Base-by-base conservation (phyloP, 2,329 filamentous ascomycete genomes). In the Verticillium dahliae region DNA sequence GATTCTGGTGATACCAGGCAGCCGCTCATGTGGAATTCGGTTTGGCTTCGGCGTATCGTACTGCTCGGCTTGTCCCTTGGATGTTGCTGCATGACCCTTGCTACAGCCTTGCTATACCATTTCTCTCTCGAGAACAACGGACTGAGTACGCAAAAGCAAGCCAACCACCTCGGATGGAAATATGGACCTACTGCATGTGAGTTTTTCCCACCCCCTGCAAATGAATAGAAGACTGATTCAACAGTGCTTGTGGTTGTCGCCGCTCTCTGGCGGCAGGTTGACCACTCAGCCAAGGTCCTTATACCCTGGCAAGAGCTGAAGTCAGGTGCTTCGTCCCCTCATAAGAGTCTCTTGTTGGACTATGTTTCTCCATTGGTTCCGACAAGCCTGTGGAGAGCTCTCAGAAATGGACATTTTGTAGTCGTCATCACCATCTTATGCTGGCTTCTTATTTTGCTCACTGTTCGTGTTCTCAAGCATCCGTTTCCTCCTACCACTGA, bases 231-330 rank as follows among this genome's bases (percentile, higher is more conserved):
- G 6, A 27, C 50, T 52, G 13, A 56, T 55, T 7, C 3, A 13
- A 22, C 18, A 60, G 61, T 74, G 14, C 66, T 74, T 39, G 64
- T 71, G 4, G 35, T 72, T 10, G 60, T 71, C 13, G 63, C 68
- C 7, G 66, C 69, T 22, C 33, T 68, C 18, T 74, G 71, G 71
- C 68, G 67, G n/a, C 72, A 73, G 58, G 65, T 74, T 18, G 71
- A 73, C 56, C 66, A 70, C 45, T 27, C 65, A 13, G 68, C 61
- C 60, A 74, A 72, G 60, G 61, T 66, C 34, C 39, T 67, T 10
- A 63, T 65, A 39, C 69, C 72, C 2, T 74, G 72, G 72, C 63
- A 63, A 14, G 66, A 67, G 38, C 62, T 74, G 11, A 61, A 62
- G n/a, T 57, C 58, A 33, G 69, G 66, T 4, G 65, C 67, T 1